Evolutionary conservation across 345 rosid genomes (phyloP), one percentile per base, ranked within the genome.

Genomic region (Conringia planisiliqua): DNA sequence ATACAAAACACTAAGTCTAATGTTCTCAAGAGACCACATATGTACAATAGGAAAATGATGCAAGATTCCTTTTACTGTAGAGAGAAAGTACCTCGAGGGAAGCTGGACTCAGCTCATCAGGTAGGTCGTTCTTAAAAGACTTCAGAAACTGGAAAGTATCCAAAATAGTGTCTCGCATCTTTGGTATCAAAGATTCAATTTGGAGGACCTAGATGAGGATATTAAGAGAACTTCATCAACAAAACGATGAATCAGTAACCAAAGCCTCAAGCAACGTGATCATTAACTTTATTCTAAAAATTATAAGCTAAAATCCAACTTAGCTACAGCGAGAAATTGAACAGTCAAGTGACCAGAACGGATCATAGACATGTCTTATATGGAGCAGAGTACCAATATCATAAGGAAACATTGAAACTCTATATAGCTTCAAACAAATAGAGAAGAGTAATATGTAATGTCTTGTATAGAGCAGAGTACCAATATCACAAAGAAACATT

Each of bases 1-100:
- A 13, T 18, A 6, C 32, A 30, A 30, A 22, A 22, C 2, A 22
- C 43, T 39, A 39, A 39, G 14, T 40, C 44, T 40, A 40, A 13
- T 40, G 16, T 16, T 13, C n/a, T 40, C 16, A 40, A 40, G 44
- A 40, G 44, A 40, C 44, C 16, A 40, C 44, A 40, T 40, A 40
- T 40, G 16, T 40, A 73, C 33, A n/a, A 40, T n/a, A 4, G 18
- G 7, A 33, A 43, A 32, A 1, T 26, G 22, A 61, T 56, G 50
- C 27, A 52, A 11, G 52, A 38, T 43, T 60, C 71, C 0, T 3
- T 1, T 33, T 20, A 7, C 32, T 32, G 62, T 46, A 42, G 67
- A 40, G 70, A 55, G 66, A 65, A 67, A 38, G 58, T 90, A 96
- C 98, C 99, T 89, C 95, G 66, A 90, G 80, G 55, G 96, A 87